phyloP scores from a whole-genome alignment of 495 filamentous ascomycete genomes.

The Pseudevernia furfuracea region DNA sequence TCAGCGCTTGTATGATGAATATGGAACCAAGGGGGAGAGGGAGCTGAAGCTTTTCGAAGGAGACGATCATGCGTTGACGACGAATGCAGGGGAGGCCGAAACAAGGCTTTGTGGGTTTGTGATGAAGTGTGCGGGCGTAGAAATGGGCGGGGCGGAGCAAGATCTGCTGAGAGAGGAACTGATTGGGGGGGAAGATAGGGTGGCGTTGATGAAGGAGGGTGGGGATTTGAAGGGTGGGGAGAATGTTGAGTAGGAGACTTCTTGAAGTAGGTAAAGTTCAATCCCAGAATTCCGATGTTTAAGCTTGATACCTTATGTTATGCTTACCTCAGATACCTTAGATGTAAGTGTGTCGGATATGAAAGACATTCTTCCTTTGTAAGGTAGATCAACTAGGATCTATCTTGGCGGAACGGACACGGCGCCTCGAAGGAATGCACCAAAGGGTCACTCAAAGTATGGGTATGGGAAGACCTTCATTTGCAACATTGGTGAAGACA shows the following conservation, averaged over 20 bases:
- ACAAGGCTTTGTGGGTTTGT: constrained; percentile 35
- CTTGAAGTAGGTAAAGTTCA: no score
- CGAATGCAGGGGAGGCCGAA: constrained; percentile 32
- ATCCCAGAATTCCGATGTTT: no score
- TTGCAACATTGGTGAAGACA: no score
- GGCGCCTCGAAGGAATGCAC: no score
- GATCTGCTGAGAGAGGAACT: not conserved
- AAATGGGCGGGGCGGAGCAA: constrained; percentile 19
- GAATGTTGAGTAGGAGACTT: not conserved
- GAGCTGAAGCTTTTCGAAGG: constrained; percentile 37
- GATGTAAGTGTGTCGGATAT: no score
- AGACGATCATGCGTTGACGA: constrained; percentile 38
- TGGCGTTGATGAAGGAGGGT: not conserved
- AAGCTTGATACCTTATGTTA: no score
- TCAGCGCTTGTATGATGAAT: constrained; percentile 34
- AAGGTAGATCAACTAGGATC: no score
- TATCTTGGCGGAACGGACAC: no score
- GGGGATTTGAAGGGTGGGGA: not conserved
- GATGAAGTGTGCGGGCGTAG: constrained; percentile 25
- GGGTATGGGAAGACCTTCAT: no score
- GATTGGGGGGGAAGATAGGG: not conserved
- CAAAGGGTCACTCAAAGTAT: no score
- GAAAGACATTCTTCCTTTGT: no score
- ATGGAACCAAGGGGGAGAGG: constrained; percentile 31
- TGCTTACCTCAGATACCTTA: no score